Percentiles rank a stretch among this genome's conserved stretches.
Conservation (phyloP, 768 basidiomycete species). For the Cystobasidium ongulense region DNA sequence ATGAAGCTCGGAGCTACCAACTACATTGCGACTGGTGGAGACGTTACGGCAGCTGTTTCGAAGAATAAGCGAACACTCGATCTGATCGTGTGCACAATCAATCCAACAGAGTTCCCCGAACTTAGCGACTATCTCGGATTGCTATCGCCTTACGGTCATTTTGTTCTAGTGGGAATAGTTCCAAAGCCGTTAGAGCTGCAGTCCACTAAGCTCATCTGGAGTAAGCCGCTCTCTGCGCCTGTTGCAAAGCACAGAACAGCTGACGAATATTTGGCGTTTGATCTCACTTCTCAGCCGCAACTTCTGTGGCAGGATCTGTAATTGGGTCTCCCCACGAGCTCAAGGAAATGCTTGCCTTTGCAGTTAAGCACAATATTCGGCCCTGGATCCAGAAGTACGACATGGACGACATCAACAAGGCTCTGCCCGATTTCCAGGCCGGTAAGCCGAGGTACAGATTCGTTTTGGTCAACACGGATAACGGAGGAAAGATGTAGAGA, state of each 20-base stretch:
- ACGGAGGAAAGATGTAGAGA: background rate
- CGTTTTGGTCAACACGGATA: background rate
- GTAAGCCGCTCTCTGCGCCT: background rate
- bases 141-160: slow-evolving; percentile 52
- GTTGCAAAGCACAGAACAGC: background rate
- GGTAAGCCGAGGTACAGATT: slow-evolving; percentile 13
- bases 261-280: too few relatives aligned
- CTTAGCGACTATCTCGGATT: slow-evolving; percentile 53
- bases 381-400: slow-evolving; percentile 45
- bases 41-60: background rate
- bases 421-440: background rate
- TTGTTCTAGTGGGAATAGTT: slow-evolving; percentile 49
- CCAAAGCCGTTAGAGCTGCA: background rate
- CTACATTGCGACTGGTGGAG: slow-evolving; percentile 49
- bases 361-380: slow-evolving; percentile 52
- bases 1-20: slow-evolving; percentile 54
- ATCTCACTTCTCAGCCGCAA: too few relatives aligned
- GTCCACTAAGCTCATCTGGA: background rate
- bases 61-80: slow-evolving; percentile 38
- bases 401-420: slow-evolving; percentile 18
- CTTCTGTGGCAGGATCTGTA: slow-evolving; percentile 42
- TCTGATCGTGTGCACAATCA: slow-evolving; percentile 47
- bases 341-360: slow-evolving; percentile 54
- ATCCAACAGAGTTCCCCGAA: slow-evolving; percentile 40
- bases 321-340: slow-evolving; percentile 56